Evolutionary conservation across 225 moss, liverwort and hornwort genomes (phyloP).

Genomic region (Climacium dendroides): DNA sequence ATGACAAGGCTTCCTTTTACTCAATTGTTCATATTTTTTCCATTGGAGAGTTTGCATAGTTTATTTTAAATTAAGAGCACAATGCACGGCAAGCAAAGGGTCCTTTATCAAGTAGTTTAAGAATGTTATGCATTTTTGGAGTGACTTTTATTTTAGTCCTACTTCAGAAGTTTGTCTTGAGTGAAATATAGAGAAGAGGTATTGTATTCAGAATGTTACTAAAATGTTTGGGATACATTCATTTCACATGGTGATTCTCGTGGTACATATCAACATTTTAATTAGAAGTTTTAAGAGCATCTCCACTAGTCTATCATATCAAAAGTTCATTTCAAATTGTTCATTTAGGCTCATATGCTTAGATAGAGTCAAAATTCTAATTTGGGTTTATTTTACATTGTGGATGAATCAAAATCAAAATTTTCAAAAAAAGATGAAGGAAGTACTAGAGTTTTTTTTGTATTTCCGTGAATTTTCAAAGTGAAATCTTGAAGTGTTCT

Average conservation of each 20-base stretch:
- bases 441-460: accelerated
- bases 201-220: neutral
- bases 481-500: accelerated
- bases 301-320: accelerated
- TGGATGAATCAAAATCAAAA: neutral
- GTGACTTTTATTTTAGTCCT: no score
- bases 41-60: no score
- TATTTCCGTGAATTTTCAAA: neutral
- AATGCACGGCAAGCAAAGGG: no score
- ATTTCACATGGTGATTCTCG: neutral
- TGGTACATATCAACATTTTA: accelerated
- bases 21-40: no score
- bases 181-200: neutral
- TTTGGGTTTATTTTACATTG: neutral
- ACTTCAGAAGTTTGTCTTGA: accelerated
- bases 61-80: no score
- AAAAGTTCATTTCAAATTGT: neutral
- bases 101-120: accelerated
- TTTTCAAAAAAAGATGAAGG: neutral
- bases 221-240: no score
- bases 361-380: neutral
- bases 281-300: neutral
- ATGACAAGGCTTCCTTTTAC: no score
- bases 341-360: neutral
- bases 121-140: no score